Conservation (phyloP, 495 filamentous ascomycete species). For the Neurospora cerealis region DNA sequence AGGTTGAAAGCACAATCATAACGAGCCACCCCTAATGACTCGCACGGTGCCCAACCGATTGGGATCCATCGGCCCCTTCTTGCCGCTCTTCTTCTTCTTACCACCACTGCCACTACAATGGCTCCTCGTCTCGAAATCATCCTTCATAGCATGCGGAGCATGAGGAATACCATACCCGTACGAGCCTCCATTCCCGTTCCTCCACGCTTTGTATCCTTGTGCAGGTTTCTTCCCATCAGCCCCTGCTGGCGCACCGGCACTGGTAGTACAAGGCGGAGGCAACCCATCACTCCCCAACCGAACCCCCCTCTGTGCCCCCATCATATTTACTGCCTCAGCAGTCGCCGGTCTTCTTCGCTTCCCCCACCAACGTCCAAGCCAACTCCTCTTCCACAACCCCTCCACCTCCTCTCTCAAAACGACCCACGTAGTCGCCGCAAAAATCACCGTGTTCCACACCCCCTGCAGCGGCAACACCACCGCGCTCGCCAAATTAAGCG, state of each 20-base stretch:
- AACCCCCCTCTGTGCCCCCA: not conserved
- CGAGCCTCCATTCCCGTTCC: not conserved
- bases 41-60: slow-evolving; percentile 8
- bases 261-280: not conserved
- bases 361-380: not conserved
- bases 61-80: not conserved
- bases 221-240: not conserved
- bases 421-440: slow-evolving; percentile 48
- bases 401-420: slow-evolving; percentile 22
- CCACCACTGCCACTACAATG: not conserved
- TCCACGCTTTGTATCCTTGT: not conserved
- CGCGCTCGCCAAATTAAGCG: slow-evolving; percentile 57
- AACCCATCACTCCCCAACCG: not conserved
- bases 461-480: slow-evolving; percentile 77
- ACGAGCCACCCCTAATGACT: slow-evolving; percentile 10
- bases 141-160: not conserved
- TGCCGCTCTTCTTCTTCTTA: not conserved
- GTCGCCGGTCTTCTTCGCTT: not conserved
- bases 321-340: not conserved
- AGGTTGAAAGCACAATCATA: not conserved
- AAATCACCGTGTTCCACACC: slow-evolving; percentile 77
- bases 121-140: not conserved
- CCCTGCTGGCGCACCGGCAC: not conserved
- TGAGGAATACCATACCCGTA: not conserved
- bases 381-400: not conserved